Evolutionary conservation across 768 basidiomycete species (phyloP), one percentile per base, ranked within the genome.

Genomic region (Mycena polygramma): DNA sequence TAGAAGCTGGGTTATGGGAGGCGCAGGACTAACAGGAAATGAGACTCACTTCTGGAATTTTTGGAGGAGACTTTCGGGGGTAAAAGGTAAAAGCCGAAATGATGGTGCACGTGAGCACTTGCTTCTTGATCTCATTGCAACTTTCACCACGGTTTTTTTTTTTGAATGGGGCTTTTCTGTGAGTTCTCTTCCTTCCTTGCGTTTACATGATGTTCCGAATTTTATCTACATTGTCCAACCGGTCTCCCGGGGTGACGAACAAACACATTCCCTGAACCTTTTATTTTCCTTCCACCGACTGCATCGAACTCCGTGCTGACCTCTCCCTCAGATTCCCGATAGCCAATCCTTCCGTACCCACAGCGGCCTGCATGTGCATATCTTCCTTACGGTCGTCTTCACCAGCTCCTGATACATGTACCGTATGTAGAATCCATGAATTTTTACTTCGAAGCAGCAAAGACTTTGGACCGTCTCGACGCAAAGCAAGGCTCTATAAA

Each of bases 141-240:
- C 70, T 46, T 72, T 57, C 63, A 63, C 55, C 52, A 52, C 58
- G 13, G 46, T 43, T 30, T 45, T 22, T 52, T 39, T 39, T n/a
- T 26, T 8, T 30, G 36, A 22, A 70, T 70, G 69, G 51, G 41
- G 8, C 9, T 43, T 30, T 54, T n/a, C 39, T 49, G 73, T 75
- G 63, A 74, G 72, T 75, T 52, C 35, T 24, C n/a, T 48, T 30
- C 58, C 13, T 24, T 22, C 63, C 60, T 13, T 63, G 65, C 49
- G n/a, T 60, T 68, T 71, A 45, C 57, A 85, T 92, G 91, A 92
- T 93, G 89, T 75, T 78, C 73, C 81, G 75, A 83, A 61, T 55
- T 55, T 93, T 94, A 94, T 94, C 94, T 94, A 95, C 94, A 95
- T 95, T 94, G 93, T 94, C 94, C 76, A 89, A 95, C 84, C 84